Evolutionary conservation across 257 asterid genomes (phyloP).

Genomic region (Primulina eburnea): DNA sequence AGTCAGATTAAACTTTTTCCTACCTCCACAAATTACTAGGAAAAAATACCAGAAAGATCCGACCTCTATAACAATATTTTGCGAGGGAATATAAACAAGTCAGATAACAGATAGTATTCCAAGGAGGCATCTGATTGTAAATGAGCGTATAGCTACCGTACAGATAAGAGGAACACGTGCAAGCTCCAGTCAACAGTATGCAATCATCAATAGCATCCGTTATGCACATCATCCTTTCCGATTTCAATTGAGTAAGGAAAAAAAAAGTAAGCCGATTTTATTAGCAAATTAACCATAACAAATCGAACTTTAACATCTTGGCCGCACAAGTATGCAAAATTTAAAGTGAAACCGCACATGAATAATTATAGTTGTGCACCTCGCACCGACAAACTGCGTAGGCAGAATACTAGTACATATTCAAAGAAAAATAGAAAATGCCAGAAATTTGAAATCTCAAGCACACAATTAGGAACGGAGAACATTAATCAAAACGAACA

Average conservation of each 20-base stretch:
- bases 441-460: conserved; percentile 4
- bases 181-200: not conserved
- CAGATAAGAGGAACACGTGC: not conserved
- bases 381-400: not conserved
- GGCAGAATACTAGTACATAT: not conserved
- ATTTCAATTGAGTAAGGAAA: not conserved
- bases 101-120: not conserved
- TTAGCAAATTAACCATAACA: not conserved
- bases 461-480: not conserved
- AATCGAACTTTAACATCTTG: not conserved
- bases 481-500: conserved; percentile 17
- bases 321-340: not conserved
- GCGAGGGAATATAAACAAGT: not conserved
- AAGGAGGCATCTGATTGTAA: conserved; percentile 1
- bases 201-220: not conserved
- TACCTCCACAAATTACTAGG: not conserved
- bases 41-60: not conserved
- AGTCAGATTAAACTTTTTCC: not conserved
- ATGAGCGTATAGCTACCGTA: conserved; percentile 4
- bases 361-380: too few species aligned
- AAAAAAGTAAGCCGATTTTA: conserved; percentile 9
- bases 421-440: not conserved
- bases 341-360: not conserved
- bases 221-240: conserved; percentile 14
- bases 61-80: not conserved